These are phyloP conservation scores for Phialocephala sp. DNA, from an alignment of 2,329 filamentous ascomycete genomes.

Conservation along the genomic window DNA sequence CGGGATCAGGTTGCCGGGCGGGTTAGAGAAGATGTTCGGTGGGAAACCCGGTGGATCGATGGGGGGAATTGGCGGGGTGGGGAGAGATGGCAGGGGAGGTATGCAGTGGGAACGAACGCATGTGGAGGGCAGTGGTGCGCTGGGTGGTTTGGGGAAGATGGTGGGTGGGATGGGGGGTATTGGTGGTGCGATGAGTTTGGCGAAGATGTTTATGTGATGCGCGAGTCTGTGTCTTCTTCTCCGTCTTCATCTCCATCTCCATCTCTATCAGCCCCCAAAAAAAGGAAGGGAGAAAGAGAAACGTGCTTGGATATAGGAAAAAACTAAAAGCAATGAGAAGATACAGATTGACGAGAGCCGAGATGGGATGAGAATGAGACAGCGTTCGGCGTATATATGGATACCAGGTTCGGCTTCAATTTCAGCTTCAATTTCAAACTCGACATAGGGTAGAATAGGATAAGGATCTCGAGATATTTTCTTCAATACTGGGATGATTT, in stretches of 20 bases:
- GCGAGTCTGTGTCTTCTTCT: too few relatives aligned
- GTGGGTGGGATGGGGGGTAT: constrained; percentile 38
- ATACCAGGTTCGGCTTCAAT: not conserved
- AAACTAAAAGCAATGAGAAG: not conserved
- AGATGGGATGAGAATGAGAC: not conserved
- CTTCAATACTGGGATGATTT: too few relatives aligned
- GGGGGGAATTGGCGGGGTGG: constrained; percentile 52
- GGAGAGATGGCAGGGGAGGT: constrained; percentile 30
- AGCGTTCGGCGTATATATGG: not conserved
- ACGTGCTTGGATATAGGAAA: not conserved
- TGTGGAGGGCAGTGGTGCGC: constrained; percentile 27
- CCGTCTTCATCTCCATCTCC: too few relatives aligned
- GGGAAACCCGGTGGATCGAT: constrained; percentile 8
- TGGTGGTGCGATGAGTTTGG: constrained; percentile 40
- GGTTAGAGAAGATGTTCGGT: constrained; percentile 64
- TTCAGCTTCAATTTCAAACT: not conserved
- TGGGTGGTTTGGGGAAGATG: constrained; percentile 32
- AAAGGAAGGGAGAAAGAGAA: not conserved
- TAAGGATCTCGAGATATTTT: not conserved
- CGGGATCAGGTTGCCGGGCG: constrained; percentile 75
- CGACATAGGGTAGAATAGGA: not conserved
- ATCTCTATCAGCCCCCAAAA: constrained; percentile 16
- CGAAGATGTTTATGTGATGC: constrained; percentile 43
- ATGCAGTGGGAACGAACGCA: constrained; percentile 34
- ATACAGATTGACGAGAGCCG: not conserved